Conservation (phyloP, 2,329 filamentous ascomycete species). For the Penicillium italicum region DNA sequence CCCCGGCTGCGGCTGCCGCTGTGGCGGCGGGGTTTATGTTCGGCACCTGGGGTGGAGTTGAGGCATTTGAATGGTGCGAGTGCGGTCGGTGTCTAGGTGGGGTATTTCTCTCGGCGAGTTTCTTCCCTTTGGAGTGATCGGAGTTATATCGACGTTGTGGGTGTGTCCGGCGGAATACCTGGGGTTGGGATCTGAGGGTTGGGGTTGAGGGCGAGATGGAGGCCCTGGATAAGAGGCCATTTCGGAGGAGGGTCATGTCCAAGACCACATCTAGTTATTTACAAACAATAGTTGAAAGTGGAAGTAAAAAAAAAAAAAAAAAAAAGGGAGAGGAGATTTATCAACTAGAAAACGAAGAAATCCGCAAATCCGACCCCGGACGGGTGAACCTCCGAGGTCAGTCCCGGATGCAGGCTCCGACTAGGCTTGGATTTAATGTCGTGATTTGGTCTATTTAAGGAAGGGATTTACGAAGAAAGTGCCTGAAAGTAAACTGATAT, state of each 20-base stretch:
- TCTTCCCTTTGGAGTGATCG: not conserved
- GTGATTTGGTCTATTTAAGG: not conserved
- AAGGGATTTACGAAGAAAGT: not conserved
- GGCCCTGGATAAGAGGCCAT: slow-evolving; percentile 10
- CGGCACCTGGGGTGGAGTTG: not conserved
- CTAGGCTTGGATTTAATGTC: not conserved
- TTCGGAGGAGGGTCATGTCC: slow-evolving; percentile 20
- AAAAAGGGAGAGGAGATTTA: no score
- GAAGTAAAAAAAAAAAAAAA: not conserved
- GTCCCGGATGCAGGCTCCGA: not conserved
- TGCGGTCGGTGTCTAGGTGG: not conserved
- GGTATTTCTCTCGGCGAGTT: not conserved
- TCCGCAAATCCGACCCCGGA: not conserved
- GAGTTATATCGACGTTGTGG: slow-evolving; percentile 21
- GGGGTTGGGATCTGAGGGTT: slow-evolving; percentile 11
- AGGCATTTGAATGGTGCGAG: not conserved
- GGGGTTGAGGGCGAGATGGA: slow-evolving; percentile 6
- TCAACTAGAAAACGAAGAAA: not conserved
- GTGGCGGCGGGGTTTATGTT: slow-evolving; percentile 18
- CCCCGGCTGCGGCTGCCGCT: slow-evolving; percentile 25
- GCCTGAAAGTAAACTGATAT: not conserved
- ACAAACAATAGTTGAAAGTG: not conserved
- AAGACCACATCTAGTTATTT: not conserved
- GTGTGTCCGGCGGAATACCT: slow-evolving; percentile 15
- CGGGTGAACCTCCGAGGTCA: slow-evolving; percentile 2